Evolutionary conservation across 257 asterid genomes (phyloP).

Genomic region (Solanum medicagineum): DNA sequence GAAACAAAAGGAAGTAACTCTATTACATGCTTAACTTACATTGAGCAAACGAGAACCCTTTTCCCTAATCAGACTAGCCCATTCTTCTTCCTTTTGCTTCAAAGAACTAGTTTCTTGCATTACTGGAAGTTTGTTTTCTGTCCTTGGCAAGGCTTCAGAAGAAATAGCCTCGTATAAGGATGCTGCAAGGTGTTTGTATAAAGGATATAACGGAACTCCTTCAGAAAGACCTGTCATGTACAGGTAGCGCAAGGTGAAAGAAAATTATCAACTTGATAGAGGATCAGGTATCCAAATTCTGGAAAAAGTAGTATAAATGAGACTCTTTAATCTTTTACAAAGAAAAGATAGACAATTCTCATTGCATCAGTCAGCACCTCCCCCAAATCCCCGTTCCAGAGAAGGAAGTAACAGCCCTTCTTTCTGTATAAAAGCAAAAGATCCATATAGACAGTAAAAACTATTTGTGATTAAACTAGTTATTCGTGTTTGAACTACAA

Average conservation of each 20-base stretch:
- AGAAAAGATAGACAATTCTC: background rate
- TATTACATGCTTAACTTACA: slow-evolving; percentile 19
- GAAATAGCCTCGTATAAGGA: slow-evolving; percentile 36
- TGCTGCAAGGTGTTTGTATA: slow-evolving; percentile 59
- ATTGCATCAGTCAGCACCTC: background rate
- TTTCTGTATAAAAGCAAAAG: background rate
- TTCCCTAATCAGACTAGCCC: slow-evolving; percentile 31
- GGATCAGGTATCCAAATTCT: background rate
- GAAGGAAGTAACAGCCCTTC: background rate
- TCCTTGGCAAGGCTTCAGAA: slow-evolving; percentile 23
- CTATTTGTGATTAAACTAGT: background rate
- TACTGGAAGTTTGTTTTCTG: slow-evolving; percentile 9
- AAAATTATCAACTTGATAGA: background rate
- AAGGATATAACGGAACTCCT: slow-evolving; percentile 62
- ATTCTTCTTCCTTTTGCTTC: slow-evolving; percentile 28
- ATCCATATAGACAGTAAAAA: background rate
- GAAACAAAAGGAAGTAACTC: background rate
- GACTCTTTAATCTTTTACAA: background rate
- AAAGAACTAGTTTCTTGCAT: slow-evolving; percentile 16
- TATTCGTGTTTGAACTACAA: background rate
- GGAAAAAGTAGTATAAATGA: background rate
- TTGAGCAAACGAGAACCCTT: slow-evolving; percentile 36
- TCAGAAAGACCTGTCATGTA: slow-evolving; percentile 16
- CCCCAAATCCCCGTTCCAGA: background rate
- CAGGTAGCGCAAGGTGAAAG: background rate